phyloP scores from a whole-genome alignment of 2,329 filamentous ascomycete genomes.

The Trichoderma semiorbis region DNA sequence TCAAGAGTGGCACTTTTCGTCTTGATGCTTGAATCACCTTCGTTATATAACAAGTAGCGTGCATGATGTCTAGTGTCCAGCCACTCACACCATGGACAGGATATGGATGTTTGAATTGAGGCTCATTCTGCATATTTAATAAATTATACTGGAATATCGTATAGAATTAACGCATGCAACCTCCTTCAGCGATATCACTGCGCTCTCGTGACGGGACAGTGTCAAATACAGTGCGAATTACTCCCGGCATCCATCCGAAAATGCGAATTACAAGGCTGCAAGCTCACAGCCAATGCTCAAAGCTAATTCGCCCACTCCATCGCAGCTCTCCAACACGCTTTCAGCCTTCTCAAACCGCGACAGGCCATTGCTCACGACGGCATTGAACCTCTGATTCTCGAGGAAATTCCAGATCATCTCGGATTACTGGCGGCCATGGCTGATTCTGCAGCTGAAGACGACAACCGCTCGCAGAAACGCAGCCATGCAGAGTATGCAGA shows the following conservation, averaged over 20 bases:
- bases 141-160: neutral
- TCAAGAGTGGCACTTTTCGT: neutral
- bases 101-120: neutral
- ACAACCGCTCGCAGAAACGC: constrained; percentile 42
- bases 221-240: neutral
- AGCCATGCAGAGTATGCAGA: constrained; percentile 54
- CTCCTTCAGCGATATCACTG: neutral
- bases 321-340: neutral
- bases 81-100: neutral
- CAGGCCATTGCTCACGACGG: neutral
- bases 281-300: neutral
- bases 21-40: neutral
- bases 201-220: neutral
- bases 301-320: neutral
- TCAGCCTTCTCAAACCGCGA: constrained; percentile 17
- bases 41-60: neutral
- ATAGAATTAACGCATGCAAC: neutral
- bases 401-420: neutral
- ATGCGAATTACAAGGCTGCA: constrained; percentile 4
- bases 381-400: neutral
- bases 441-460: constrained; percentile 30
- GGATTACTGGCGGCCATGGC: constrained; percentile 8
- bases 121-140: neutral
- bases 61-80: neutral
- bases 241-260: neutral